phyloP scores from a whole-genome alignment of 331 rosid species.

The Rhamnella rubrinervis region DNA sequence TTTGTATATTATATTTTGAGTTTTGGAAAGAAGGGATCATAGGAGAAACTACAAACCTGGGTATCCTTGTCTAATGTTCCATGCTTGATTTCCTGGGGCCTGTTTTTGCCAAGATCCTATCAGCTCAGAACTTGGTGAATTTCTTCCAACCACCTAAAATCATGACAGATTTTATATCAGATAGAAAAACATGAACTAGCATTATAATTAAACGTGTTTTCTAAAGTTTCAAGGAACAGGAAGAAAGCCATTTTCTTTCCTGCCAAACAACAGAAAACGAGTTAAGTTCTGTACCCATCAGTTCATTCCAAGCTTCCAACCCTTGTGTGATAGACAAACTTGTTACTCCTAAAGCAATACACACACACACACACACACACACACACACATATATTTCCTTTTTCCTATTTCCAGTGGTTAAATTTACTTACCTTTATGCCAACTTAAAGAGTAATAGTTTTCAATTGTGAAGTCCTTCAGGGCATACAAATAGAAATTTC shows the following conservation, averaged over 20 bases:
- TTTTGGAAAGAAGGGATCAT: conserved; percentile 2
- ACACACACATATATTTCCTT: no score
- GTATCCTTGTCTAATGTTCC: conserved; percentile 37
- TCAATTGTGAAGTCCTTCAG: neutral
- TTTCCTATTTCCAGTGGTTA: neutral
- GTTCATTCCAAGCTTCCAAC: neutral
- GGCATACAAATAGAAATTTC: neutral
- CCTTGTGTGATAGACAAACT: neutral
- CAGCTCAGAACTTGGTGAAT: conserved; percentile 31
- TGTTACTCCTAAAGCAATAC: neutral
- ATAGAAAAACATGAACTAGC: neutral
- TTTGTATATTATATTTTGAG: neutral
- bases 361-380: no score
- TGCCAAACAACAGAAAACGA: neutral
- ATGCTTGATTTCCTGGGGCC: conserved; percentile 31
- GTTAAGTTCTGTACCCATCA: neutral
- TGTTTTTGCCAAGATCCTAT: conserved; percentile 37
- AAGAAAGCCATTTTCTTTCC: neutral
- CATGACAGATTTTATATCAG: conserved; percentile 3
- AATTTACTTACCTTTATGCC: neutral
- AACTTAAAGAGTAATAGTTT: neutral
- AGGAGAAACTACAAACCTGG: conserved; percentile 19
- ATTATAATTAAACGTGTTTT: neutral
- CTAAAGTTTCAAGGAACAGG: neutral
- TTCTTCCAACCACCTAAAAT: conserved; percentile 37